These are phyloP conservation scores for Cystofilobasidium bisporidii DNA, from an alignment of 768 basidiomycete species.

Conservation along the genomic window DNA sequence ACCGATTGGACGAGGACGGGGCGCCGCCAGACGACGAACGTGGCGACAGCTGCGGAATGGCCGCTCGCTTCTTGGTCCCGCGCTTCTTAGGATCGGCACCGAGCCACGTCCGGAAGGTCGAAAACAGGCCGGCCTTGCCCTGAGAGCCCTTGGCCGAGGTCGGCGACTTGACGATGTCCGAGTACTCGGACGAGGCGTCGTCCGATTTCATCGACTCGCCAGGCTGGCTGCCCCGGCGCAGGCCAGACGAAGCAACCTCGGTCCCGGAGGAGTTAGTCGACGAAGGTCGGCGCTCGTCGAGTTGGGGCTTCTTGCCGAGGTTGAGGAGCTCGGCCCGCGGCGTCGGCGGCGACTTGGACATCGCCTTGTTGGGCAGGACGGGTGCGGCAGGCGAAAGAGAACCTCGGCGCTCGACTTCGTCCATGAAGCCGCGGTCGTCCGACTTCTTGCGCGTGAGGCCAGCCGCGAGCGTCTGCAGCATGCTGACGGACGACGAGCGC, in stretches of 20 bases:
- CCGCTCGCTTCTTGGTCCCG: conserved; percentile 10
- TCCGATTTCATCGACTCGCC: background rate
- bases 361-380: background rate
- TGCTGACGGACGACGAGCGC: conserved; percentile 81
- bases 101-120: conserved; percentile 83
- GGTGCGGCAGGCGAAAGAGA: background rate
- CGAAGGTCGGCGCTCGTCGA: background rate
- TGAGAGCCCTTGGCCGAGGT: conserved; percentile 39
- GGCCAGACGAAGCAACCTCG: background rate
- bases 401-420: conserved; percentile 3
- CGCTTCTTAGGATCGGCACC: conserved; percentile 64
- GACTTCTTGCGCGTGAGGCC: conserved; percentile 77
- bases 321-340: background rate
- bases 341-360: background rate
- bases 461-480: conserved; percentile 63
- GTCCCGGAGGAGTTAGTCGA: background rate
- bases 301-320: background rate
- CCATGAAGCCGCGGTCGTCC: conserved; percentile 52
- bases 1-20: conserved; percentile 32
- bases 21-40: conserved; percentile 21
- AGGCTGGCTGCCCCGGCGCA: background rate
- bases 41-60: background rate
- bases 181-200: conserved; percentile 44
- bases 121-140: conserved; percentile 66
- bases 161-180: conserved; percentile 49